phyloP scores from a whole-genome alignment of 139 green algal species.

The Volvox reticuliferus region DNA sequence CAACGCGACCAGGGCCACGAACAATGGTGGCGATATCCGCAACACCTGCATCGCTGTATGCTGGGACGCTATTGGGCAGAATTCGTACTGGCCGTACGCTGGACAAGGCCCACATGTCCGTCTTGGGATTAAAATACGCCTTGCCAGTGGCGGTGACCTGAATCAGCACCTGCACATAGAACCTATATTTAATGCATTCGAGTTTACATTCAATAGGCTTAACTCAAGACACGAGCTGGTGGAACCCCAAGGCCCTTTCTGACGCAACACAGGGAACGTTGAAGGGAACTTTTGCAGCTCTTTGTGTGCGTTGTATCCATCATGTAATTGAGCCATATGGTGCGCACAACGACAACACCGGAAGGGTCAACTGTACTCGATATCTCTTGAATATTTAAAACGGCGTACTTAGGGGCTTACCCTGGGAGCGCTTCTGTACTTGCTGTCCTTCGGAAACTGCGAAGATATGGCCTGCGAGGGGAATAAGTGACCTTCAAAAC shows the following conservation, averaged over 20 bases:
- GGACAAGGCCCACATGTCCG: background rate
- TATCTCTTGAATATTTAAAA: too few relatives aligned
- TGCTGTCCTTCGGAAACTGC: conserved; percentile 7
- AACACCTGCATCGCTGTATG: background rate
- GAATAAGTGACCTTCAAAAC: too few relatives aligned
- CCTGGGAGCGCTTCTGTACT: background rate
- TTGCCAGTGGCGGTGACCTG: conserved; percentile 6
- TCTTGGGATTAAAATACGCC: conserved; percentile 12
- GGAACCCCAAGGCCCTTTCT: too few relatives aligned
- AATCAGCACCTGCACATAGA: background rate
- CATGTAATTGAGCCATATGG: too few relatives aligned
- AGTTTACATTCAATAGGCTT: too few relatives aligned
- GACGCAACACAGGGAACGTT: too few relatives aligned
- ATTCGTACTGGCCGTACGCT: background rate
- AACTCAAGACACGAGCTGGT: too few relatives aligned
- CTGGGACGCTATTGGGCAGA: background rate
- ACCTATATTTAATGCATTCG: too few relatives aligned
- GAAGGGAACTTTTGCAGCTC: too few relatives aligned
- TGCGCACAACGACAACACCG: too few relatives aligned
- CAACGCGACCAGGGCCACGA: background rate
- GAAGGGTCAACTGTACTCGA: too few relatives aligned
- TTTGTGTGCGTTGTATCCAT: too few relatives aligned
- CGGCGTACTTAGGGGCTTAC: background rate
- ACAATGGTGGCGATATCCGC: background rate
- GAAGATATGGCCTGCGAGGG: background rate